Percentiles rank a stretch among this genome's conserved stretches.
phyloP scores from a whole-genome alignment of 2,329 filamentous ascomycete species.

The Ascomycota sp. region DNA sequence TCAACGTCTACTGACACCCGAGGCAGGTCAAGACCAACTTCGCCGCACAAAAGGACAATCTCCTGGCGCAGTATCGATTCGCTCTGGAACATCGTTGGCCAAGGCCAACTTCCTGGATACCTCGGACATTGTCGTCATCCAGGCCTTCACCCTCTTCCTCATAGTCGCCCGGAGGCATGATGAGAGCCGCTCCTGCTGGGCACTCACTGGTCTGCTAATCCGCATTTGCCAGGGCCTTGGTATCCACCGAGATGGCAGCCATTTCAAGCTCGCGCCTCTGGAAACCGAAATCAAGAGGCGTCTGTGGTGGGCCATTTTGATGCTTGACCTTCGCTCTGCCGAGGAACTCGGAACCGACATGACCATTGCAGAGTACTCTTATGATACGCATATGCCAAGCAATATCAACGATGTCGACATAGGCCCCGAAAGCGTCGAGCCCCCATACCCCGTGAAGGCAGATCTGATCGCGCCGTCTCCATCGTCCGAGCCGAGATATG shows the following conservation, averaged over 20 bases:
- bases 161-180: conserved; percentile 24
- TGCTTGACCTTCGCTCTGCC: conserved; percentile 32
- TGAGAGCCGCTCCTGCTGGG: conserved; percentile 36
- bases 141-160: conserved; percentile 37
- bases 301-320: conserved; percentile 39
- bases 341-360: conserved; percentile 31
- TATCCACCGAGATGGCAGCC: conserved; percentile 33
- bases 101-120: conserved; percentile 37
- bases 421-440: conserved; percentile 22
- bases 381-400: conserved; percentile 26
- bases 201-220: conserved; percentile 34
- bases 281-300: conserved; percentile 40
- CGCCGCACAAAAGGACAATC: conserved; percentile 20
- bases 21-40: conserved; percentile 17
- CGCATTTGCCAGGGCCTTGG: conserved; percentile 40
- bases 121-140: conserved; percentile 33
- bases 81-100: conserved; percentile 36
- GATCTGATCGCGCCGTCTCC: conserved; percentile 29
- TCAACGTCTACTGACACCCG: background rate
- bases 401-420: conserved; percentile 31
- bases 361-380: conserved; percentile 18
- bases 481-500: conserved; percentile 32
- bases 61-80: conserved; percentile 26
- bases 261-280: conserved; percentile 31
- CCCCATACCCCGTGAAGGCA: conserved; percentile 26